Conservation (phyloP, 768 basidiomycete species). For the Xerocomus spinulosus region DNA sequence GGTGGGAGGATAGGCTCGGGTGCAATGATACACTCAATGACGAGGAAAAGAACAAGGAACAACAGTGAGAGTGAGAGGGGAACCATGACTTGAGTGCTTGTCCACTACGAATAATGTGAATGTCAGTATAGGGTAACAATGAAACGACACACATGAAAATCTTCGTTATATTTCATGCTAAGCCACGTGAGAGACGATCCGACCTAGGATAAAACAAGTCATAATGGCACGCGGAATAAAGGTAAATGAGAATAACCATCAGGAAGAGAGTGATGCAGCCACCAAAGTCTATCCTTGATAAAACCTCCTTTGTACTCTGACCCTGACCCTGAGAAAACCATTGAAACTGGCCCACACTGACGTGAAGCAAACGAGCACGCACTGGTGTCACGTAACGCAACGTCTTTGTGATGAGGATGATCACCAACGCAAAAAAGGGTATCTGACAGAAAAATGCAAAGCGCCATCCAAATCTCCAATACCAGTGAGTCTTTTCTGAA, state of each 20-base stretch:
- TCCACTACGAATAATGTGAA: conserved; percentile 42
- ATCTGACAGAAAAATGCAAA: conserved; percentile 72
- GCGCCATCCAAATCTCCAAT: conserved; percentile 65
- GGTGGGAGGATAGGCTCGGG: conserved; percentile 69
- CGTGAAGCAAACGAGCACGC: conserved; percentile 18
- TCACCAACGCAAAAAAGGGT: conserved; percentile 51
- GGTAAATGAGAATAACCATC: conserved; percentile 37
- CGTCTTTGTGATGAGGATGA: conserved; percentile 48
- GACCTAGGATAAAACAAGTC: conserved; percentile 32
- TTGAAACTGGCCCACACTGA: not conserved
- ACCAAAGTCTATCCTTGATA: conserved; percentile 77
- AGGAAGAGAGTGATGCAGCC: conserved; percentile 59
- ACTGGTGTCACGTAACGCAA: conserved; percentile 66
- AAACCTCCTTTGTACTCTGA: conserved; percentile 56
- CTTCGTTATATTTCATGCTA: conserved; percentile 66
- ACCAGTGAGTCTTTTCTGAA: not conserved
- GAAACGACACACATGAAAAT: conserved; percentile 43
- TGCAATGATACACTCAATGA: conserved; percentile 57
- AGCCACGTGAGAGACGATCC: conserved; percentile 65
- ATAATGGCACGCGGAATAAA: not conserved
- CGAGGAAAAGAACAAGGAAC: conserved; percentile 50
- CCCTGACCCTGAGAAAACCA: conserved; percentile 50
- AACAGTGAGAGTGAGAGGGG: conserved; percentile 42
- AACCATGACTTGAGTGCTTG: conserved; percentile 44
- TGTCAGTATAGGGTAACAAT: not conserved